Percentiles rank a stretch among this genome's conserved stretches.
These are phyloP conservation scores for sweet orange (Citrus sinensis) DNA, from an alignment of 345 rosid genomes.

Conservation along the genomic window DNA sequence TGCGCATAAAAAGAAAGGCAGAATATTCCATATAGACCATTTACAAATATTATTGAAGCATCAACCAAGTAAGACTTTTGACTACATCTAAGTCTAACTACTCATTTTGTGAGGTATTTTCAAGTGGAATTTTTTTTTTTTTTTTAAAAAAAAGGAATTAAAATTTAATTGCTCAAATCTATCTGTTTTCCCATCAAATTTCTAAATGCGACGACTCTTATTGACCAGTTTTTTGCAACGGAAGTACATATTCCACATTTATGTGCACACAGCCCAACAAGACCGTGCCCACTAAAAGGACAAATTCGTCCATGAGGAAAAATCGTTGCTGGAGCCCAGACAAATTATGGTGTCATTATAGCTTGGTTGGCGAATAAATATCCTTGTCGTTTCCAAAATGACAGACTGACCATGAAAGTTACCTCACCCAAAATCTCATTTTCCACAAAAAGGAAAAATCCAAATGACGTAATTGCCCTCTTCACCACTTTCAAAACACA, in stretches of 20 bases:
- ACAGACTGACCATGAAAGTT: slow-evolving; percentile 28
- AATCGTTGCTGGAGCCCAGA: slow-evolving; percentile 21
- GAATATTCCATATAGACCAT: no score
- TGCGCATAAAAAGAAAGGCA: background rate
- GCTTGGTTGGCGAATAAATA: slow-evolving; percentile 35
- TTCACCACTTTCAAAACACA: no score
- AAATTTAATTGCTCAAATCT: background rate
- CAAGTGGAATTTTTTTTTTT: no score
- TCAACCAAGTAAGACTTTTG: no score
- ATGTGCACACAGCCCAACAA: background rate
- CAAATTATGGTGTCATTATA: slow-evolving; percentile 42
- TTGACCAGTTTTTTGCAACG: no score
- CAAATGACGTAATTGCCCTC: slow-evolving; percentile 20
- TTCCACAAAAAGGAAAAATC: slow-evolving; percentile 28
- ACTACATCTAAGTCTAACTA: no score
- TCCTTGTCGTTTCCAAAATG: slow-evolving; percentile 42
- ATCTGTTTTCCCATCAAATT: no score
- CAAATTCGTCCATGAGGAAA: slow-evolving; percentile 8
- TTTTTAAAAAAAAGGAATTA: no score
- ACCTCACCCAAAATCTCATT: slow-evolving; percentile 36
- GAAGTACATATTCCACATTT: no score
- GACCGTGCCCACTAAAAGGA: background rate
- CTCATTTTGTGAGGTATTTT: no score
- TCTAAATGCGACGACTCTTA: background rate
- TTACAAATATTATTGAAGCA: no score